Percentiles rank a stretch among this genome's conserved stretches.
Conservation (phyloP, 2,329 filamentous ascomycete genomes). For the Penicillium glabrum region DNA sequence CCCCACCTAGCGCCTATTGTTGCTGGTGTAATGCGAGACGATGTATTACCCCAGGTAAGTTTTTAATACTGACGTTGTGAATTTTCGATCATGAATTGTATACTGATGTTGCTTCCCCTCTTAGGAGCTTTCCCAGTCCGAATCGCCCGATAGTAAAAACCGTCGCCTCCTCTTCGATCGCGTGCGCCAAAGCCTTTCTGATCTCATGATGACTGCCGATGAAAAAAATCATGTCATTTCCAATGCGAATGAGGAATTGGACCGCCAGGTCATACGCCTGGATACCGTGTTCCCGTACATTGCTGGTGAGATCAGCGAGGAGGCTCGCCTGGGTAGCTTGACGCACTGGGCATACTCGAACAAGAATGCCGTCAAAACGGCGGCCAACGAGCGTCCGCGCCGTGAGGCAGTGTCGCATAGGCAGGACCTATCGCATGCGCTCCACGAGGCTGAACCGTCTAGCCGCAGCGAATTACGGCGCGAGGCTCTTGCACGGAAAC, state of each 20-base stretch:
- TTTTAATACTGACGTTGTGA: not conserved
- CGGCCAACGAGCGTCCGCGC: slow-evolving; percentile 68
- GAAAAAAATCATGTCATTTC: slow-evolving; percentile 97
- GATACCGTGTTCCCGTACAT: slow-evolving; percentile 86
- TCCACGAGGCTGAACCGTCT: slow-evolving; percentile 79
- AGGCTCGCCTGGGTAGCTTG: slow-evolving; percentile 87
- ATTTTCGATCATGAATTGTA: not conserved
- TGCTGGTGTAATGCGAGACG: slow-evolving; percentile 34
- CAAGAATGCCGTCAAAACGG: slow-evolving; percentile 61
- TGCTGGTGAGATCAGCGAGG: slow-evolving; percentile 86
- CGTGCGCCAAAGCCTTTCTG: slow-evolving; percentile 73
- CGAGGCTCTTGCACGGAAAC: slow-evolving; percentile 77
- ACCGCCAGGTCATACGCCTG: slow-evolving; percentile 79
- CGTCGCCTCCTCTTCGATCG: slow-evolving; percentile 73
- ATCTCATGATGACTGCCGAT: slow-evolving; percentile 86
- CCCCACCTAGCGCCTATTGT: slow-evolving; percentile 38
- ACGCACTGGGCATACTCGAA: slow-evolving; percentile 96
- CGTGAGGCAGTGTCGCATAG: slow-evolving; percentile 77
- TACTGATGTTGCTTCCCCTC: not conserved
- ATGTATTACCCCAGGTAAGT: slow-evolving; percentile 32
- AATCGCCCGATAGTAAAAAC: slow-evolving; percentile 37
- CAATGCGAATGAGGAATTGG: slow-evolving; percentile 85
- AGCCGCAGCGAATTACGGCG: slow-evolving; percentile 81
- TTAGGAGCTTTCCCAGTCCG: slow-evolving; percentile 31
- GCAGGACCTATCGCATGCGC: slow-evolving; percentile 61